Percentiles rank a stretch among this genome's conserved stretches.
phyloP scores from a whole-genome alignment of 495 filamentous ascomycete species.

The Hypoxylon rickii region DNA sequence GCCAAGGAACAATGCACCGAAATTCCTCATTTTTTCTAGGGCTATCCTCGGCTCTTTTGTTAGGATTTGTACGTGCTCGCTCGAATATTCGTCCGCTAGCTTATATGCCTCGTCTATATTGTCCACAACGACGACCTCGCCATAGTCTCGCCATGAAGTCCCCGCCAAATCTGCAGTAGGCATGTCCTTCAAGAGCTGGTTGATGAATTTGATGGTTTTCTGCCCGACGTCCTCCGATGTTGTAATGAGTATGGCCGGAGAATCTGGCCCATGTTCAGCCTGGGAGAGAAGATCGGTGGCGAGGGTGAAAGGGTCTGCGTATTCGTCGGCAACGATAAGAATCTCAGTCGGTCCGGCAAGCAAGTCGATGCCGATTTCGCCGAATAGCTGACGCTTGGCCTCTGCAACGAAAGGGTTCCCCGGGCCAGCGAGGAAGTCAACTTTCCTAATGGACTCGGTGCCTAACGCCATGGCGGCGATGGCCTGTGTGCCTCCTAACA shows the following conservation, averaged over 20 bases:
- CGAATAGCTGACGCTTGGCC: constrained; percentile 58
- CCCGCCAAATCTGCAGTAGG: constrained; percentile 50
- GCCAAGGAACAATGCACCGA: constrained; percentile 57
- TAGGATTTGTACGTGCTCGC: constrained; percentile 60
- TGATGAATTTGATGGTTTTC: constrained; percentile 45
- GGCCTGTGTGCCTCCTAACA: constrained; percentile 60
- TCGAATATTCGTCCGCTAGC: constrained; percentile 57
- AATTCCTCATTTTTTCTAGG: constrained; percentile 56
- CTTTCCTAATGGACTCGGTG: constrained; percentile 60
- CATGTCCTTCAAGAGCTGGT: constrained; percentile 47
- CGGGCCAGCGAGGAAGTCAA: constrained; percentile 59
- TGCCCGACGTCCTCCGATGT: constrained; percentile 49
- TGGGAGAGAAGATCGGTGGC: constrained; percentile 58
- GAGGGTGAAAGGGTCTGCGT: constrained; percentile 55
- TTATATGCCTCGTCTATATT: constrained; percentile 52
- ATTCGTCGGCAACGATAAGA: constrained; percentile 56
- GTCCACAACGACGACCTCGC: constrained; percentile 53
- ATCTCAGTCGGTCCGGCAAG: constrained; percentile 60
- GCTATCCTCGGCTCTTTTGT: constrained; percentile 54
- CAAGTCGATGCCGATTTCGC: constrained; percentile 59
- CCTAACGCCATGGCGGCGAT: constrained; percentile 70
- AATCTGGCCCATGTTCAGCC: constrained; percentile 59
- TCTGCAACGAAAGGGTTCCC: constrained; percentile 62
- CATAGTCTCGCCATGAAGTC: constrained; percentile 52
- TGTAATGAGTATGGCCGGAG: constrained; percentile 54